phyloP scores from a whole-genome alignment of 2,329 filamentous ascomycete species.

The Westerdykella sp. region DNA sequence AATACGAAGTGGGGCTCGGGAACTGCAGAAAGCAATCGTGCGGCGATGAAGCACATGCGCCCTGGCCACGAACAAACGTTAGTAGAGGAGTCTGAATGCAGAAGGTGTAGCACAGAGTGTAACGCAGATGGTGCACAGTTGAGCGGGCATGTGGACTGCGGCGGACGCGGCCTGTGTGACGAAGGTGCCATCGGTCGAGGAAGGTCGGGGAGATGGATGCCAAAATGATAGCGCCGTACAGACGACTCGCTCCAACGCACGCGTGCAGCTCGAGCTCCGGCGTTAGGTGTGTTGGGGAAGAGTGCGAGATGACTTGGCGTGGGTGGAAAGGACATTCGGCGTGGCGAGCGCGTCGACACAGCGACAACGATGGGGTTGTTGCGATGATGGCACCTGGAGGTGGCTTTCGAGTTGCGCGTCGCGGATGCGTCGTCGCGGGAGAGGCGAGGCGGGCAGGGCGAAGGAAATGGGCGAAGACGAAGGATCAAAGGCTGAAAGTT shows the following conservation, averaged over 20 bases:
- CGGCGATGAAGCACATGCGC: constrained; percentile 20
- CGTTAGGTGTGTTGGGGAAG: too few relatives aligned
- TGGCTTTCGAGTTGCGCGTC: too few relatives aligned
- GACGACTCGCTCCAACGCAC: too few relatives aligned
- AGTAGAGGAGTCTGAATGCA: constrained; percentile 26
- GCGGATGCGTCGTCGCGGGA: too few relatives aligned
- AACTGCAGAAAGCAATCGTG: constrained; percentile 21
- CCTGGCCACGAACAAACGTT: constrained; percentile 30
- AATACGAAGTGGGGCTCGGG: constrained; percentile 16
- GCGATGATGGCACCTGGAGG: too few relatives aligned
- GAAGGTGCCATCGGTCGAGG: constrained; percentile 33
- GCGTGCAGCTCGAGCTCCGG: too few relatives aligned
- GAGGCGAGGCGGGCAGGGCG: not conserved
- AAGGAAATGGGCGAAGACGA: not conserved
- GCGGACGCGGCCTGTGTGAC: constrained; percentile 23
- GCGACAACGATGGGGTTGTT: too few relatives aligned
- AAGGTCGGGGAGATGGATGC: constrained; percentile 5
- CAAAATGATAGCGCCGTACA: too few relatives aligned
- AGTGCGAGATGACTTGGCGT: too few relatives aligned
- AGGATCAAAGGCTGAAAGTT: not conserved
- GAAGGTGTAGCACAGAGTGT: constrained; percentile 20
- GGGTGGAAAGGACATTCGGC: too few relatives aligned
- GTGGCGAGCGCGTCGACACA: too few relatives aligned
- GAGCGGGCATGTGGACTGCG: constrained; percentile 25
- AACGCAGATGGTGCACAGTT: constrained; percentile 17